Base-by-base conservation (phyloP, 352 stramenopile genomes). In the Pythium guiyangense region DNA sequence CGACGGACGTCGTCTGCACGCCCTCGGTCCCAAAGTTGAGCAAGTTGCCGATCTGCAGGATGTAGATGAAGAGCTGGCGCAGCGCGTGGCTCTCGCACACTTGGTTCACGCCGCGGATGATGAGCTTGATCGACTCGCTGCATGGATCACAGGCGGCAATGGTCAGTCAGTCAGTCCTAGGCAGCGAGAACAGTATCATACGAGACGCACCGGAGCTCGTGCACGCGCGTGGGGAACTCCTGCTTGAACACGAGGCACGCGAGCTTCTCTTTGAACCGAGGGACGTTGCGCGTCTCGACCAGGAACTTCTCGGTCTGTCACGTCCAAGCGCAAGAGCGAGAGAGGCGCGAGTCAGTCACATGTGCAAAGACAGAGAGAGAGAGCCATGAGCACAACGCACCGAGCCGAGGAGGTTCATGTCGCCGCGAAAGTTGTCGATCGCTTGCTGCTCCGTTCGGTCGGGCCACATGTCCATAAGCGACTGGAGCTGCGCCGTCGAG, bases 381-480 rank as follows among this genome's bases (percentile, higher is more conserved):
- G 25, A 39, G 11, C 8, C 5, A n/a, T n/a, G n/a, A n/a, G n/a
- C 20, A 17, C 4, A 4, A 45, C 65, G 18, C 62, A 77, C 69
- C 42, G 68, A 76, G 47, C 84, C 84, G 11, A 94, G 70, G 1
- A 72, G 64, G 4, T 67, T 57, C 45, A 88, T 44, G 46, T 92
- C 79, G 9, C 84, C 84, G 9, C 82, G 65, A 49, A 82, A 94
- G 17, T 78, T 73, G 29, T 78, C 69, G 35, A 94, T 82, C 18
- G 79, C 69, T 44, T 86, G 73, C 62, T 89, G 73, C 58, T 94
- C 84, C 45, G 83, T 74, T 15, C 67, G 64, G 64, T 94, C 84
- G 0, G 84, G 79, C 84, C 84, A 94, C 74, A 94, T 90, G 34
- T 94, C 84, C 65, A 94, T 88, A 8, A 94, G 69, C 11, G 84